A percentile compares a stretch with the other conserved stretches of the same genome.
These are phyloP conservation scores for Pseudozyma pruni DNA, from an alignment of 1,284 basidiomycete species.

Conservation along the genomic window DNA sequence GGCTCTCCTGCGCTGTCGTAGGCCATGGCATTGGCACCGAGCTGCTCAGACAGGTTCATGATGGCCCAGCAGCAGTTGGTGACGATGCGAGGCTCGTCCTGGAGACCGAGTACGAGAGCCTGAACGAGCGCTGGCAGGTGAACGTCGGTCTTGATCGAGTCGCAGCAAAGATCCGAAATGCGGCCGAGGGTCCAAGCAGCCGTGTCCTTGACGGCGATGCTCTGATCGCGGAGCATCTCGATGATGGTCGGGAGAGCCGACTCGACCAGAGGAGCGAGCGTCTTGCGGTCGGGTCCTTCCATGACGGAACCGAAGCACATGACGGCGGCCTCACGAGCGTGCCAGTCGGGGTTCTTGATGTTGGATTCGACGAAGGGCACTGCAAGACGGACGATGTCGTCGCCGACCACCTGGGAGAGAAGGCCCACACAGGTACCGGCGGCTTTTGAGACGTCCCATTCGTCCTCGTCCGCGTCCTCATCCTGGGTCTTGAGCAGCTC, in stretches of 20 bases:
- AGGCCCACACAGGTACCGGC: conserved; percentile 92
- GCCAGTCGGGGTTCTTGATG: conserved; percentile 91
- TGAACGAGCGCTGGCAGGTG: conserved; percentile 86
- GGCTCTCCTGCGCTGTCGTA: conserved; percentile 72
- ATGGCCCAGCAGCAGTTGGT: conserved; percentile 96
- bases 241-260: conserved; percentile 94
- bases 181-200: conserved; percentile 97
- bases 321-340: conserved; percentile 92
- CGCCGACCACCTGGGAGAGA: conserved; percentile 88
- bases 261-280: conserved; percentile 88
- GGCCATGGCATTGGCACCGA: conserved; percentile 52
- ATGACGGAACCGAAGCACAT: conserved; percentile 99
- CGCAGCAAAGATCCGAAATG: conserved; percentile 89
- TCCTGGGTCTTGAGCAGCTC: conserved; percentile 90
- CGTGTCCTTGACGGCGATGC: conserved; percentile 91
- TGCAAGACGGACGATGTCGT: conserved; percentile 88
- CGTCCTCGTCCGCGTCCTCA: conserved; percentile 97
- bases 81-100: conserved; percentile 85
- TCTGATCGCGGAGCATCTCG: conserved; percentile 90
- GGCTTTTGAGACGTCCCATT: conserved; percentile 99
- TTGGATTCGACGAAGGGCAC: conserved; percentile 98
- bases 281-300: conserved; percentile 88
- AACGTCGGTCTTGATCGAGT: conserved; percentile 86
- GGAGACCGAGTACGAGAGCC: conserved; percentile 83
- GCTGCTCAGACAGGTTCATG: conserved; percentile 78